These are phyloP conservation scores for Russula sp. DNA, from an alignment of 768 basidiomycete species.

Conservation along the genomic window DNA sequence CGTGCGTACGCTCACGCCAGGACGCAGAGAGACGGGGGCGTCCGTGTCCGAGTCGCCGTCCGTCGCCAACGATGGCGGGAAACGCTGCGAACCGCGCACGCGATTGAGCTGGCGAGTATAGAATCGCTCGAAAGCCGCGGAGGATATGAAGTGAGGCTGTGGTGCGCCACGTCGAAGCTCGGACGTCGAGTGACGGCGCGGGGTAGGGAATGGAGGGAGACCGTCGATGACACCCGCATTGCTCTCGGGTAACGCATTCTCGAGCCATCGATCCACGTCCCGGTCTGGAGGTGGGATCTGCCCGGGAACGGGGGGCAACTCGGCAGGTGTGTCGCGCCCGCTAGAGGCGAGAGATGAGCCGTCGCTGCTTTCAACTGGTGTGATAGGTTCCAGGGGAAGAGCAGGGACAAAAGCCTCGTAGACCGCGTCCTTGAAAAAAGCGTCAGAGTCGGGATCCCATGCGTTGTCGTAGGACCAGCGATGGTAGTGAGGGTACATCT, in stretches of 20 bases:
- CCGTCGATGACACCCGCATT: background rate
- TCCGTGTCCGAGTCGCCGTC: slow-evolving; percentile 8
- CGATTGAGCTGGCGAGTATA: slow-evolving; percentile 9
- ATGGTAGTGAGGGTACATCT: slow-evolving; percentile 8
- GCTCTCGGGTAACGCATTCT: background rate
- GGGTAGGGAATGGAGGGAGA: background rate
- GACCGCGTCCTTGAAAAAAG: slow-evolving; percentile 23
- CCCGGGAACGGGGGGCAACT: slow-evolving; percentile 10
- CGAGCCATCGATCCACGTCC: slow-evolving; percentile 13
- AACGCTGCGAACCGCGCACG: slow-evolving; percentile 1
- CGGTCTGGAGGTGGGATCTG: background rate
- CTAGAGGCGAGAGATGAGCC: slow-evolving; percentile 18
- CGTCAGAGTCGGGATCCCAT: slow-evolving; percentile 23
- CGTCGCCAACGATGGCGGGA: background rate
- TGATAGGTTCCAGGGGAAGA: slow-evolving; percentile 16
- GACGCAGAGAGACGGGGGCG: background rate
- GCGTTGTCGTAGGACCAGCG: slow-evolving; percentile 22
- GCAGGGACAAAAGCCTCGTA: slow-evolving; percentile 18
- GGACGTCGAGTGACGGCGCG: slow-evolving; percentile 16
- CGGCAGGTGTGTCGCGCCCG: slow-evolving; percentile 18
- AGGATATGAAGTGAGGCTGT: background rate
- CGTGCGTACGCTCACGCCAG: slow-evolving; percentile 14
- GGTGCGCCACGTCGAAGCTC: slow-evolving; percentile 6
- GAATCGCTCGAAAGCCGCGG: slow-evolving; percentile 11
- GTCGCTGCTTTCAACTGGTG: slow-evolving; percentile 13